Evolutionary conservation across 164 flowering plant species (phyloP).

Genomic region (Liquidambar formosana): DNA sequence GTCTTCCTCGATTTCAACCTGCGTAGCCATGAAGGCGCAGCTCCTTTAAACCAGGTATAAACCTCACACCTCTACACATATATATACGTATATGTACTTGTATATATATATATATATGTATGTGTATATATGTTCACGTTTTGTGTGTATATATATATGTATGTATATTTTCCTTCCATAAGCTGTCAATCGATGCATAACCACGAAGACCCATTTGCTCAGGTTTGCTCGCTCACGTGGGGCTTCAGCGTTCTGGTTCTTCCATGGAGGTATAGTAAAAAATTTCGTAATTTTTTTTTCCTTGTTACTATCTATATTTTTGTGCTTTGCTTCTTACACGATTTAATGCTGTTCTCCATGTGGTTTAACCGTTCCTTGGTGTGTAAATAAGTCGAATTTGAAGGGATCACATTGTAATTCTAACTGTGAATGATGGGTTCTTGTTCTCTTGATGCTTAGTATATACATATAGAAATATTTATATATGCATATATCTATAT

Average conservation of each 20-base stretch:
- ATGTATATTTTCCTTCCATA: slow-evolving; percentile 20
- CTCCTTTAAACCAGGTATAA: slow-evolving; percentile 20
- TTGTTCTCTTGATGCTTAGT: neutral
- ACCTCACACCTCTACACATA: neutral
- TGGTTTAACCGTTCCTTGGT: slow-evolving; percentile 7
- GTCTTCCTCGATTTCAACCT: slow-evolving; percentile 15
- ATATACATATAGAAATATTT: neutral
- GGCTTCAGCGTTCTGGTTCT: slow-evolving; percentile 9
- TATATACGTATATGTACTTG: neutral
- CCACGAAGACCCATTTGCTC: slow-evolving; percentile 25
- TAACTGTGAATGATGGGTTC: slow-evolving; percentile 1
- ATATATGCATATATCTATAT: too few species aligned
- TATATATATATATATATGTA: neutral
- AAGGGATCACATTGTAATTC: slow-evolving; percentile 30
- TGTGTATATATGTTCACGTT: slow-evolving; percentile 14
- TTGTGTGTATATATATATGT: too few species aligned
- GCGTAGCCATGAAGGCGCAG: slow-evolving; percentile 25
- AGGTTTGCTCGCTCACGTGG: slow-evolving; percentile 17
- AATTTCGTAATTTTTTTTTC: neutral
- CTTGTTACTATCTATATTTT: neutral
- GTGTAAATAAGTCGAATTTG: slow-evolving; percentile 14
- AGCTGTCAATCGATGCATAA: slow-evolving; percentile 26
- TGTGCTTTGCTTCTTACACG: neutral
- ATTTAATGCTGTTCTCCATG: slow-evolving; percentile 8
- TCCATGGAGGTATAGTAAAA: slow-evolving; percentile 20